phyloP scores from a whole-genome alignment of 2,329 filamentous ascomycete species.

The Plectosphaerella cucumerina region DNA sequence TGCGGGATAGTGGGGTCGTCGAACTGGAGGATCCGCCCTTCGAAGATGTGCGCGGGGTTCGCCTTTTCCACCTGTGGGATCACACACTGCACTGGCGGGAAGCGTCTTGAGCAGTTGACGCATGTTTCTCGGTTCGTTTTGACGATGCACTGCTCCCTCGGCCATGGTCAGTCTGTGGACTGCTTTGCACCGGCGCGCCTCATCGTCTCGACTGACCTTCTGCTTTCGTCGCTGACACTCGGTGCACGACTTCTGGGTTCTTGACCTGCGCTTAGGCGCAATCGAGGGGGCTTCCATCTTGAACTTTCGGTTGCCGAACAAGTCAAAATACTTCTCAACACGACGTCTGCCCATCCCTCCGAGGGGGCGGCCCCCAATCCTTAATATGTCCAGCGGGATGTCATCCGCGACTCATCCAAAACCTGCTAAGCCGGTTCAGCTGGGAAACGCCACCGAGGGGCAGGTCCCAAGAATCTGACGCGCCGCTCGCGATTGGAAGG shows the following conservation, averaged over 20 bases:
- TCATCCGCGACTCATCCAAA: not conserved
- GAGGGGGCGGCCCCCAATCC: not conserved
- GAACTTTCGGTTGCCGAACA: not conserved
- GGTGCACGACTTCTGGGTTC: constrained; percentile 13
- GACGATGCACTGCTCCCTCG: constrained; percentile 11
- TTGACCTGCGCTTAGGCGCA: constrained; percentile 6
- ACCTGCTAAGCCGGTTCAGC: not conserved
- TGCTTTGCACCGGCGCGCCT: not conserved
- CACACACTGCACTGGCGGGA: constrained; percentile 12
- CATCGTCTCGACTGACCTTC: constrained; percentile 9
- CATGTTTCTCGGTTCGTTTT: constrained; percentile 6
- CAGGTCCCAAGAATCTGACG: not conserved
- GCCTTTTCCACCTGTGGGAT: constrained; percentile 3
- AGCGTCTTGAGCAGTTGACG: constrained; percentile 13
- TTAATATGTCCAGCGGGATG: not conserved
- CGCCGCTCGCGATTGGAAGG: not conserved
- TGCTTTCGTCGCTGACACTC: constrained; percentile 14
- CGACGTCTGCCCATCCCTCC: not conserved
- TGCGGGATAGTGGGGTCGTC: too few relatives aligned
- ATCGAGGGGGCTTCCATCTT: not conserved
- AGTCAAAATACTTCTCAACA: not conserved
- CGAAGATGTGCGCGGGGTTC: not conserved
- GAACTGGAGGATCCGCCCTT: too few relatives aligned
- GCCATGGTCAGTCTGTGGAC: not conserved
- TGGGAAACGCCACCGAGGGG: not conserved